These are phyloP conservation scores for Anthostomella pinea DNA, from an alignment of 2,329 filamentous ascomycete genomes.

Conservation along the genomic window DNA sequence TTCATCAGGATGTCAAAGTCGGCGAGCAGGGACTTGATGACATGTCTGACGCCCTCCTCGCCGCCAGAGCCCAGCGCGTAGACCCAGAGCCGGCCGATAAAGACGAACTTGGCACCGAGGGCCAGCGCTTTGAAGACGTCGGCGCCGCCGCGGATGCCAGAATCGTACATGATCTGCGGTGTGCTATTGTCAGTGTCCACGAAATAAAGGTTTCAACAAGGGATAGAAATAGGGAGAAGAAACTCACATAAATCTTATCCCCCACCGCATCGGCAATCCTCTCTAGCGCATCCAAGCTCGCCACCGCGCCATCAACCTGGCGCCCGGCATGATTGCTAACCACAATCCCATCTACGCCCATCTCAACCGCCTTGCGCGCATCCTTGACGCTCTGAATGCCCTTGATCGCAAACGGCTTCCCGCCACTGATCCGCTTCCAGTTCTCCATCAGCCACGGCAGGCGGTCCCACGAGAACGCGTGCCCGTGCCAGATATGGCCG, in stretches of 20 bases:
- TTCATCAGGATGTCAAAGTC: conserved; percentile 63
- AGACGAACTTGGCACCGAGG: conserved; percentile 60
- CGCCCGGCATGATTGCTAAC: conserved; percentile 57
- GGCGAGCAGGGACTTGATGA: conserved; percentile 59
- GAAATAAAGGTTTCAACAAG: conserved; percentile 7
- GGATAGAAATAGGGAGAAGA: neutral
- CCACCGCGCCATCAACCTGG: conserved; percentile 60
- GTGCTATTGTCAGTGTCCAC: conserved; percentile 29
- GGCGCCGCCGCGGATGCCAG: conserved; percentile 52
- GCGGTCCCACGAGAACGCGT: conserved; percentile 62
- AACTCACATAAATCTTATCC: conserved; percentile 29
- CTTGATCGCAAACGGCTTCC: conserved; percentile 59
- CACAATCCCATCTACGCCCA: conserved; percentile 59
- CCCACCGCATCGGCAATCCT: conserved; percentile 48
- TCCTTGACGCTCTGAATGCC: conserved; percentile 61
- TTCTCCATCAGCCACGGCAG: conserved; percentile 57
- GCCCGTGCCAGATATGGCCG: conserved; percentile 58
- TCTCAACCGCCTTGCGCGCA: conserved; percentile 53
- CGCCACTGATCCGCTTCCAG: conserved; percentile 57
- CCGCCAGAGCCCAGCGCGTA: conserved; percentile 59
- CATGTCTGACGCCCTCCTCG: conserved; percentile 58
- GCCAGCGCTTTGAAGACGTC: conserved; percentile 62
- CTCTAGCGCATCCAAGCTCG: conserved; percentile 58
- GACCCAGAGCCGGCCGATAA: conserved; percentile 58
- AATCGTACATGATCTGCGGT: conserved; percentile 61